phyloP scores from a whole-genome alignment of 2,329 filamentous ascomycete genomes.

The Aspergillus fischeri region DNA sequence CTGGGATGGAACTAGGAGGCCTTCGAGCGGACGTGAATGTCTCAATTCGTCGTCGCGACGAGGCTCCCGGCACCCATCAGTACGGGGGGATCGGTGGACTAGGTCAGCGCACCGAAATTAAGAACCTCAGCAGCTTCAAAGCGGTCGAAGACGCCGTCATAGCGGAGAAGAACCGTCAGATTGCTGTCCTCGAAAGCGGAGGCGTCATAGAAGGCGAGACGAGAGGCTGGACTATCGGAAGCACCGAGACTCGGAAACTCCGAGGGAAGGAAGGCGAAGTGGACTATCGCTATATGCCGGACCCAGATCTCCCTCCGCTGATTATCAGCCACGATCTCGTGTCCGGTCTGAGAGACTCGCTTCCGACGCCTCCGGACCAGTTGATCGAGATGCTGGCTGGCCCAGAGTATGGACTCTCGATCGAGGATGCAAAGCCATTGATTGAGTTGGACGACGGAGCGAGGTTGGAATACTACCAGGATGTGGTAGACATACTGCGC shows the following conservation, averaged over 20 bases:
- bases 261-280: constrained; percentile 95
- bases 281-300: constrained; percentile 98
- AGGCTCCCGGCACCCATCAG: constrained; percentile 38
- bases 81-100: constrained; percentile 60
- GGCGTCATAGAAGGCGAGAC: constrained; percentile 79
- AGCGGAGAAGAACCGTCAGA: constrained; percentile 86
- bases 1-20: constrained; percentile 90
- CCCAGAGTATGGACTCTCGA: constrained; percentile 61
- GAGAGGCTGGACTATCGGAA: constrained; percentile 84
- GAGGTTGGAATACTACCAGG: constrained; percentile 71
- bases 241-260: constrained; percentile 73
- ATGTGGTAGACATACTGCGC: constrained; percentile 38
- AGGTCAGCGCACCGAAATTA: constrained; percentile 92
- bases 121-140: constrained; percentile 92
- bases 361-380: constrained; percentile 70
- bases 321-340: constrained; percentile 69
- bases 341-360: constrained; percentile 54
- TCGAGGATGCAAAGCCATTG: constrained; percentile 80
- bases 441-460: constrained; percentile 72
- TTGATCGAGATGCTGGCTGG: constrained; percentile 61
- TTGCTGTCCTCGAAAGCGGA: constrained; percentile 70
- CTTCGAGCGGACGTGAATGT: constrained; percentile 94
- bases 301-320: constrained; percentile 81
- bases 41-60: constrained; percentile 66
- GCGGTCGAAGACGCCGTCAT: constrained; percentile 92